Conservation (phyloP, 208 protist species). For the Acanthamoeba sp. region DNA sequence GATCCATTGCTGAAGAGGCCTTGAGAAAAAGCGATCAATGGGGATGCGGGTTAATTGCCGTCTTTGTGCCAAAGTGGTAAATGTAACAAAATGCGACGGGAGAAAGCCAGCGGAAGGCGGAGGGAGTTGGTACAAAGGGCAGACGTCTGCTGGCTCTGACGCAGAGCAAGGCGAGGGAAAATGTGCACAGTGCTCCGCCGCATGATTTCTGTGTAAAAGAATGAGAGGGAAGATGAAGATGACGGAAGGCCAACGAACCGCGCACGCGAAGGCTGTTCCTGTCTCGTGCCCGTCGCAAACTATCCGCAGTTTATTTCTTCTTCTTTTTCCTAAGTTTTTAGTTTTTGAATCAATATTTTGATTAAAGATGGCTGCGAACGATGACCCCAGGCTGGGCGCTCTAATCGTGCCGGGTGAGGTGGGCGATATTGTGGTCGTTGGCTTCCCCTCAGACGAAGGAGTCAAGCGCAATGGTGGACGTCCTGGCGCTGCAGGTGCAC, state of each 20-base stretch:
- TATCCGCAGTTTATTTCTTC: neutral
- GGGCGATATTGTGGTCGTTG: constrained; percentile 89
- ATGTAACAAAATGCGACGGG: neutral
- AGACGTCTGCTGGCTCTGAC: constrained; percentile 34
- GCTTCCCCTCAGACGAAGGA: constrained; percentile 91
- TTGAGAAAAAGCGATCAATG: neutral
- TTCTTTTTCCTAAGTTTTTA: constrained; percentile 3
- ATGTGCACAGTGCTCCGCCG: constrained; percentile 46
- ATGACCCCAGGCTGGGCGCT: constrained; percentile 56
- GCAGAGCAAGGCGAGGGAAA: constrained; percentile 47
- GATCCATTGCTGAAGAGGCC: constrained; percentile 59
- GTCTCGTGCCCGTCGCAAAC: neutral
- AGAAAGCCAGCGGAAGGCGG: no score
- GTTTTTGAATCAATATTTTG: neutral
- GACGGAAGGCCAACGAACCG: neutral
- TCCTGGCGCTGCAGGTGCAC: constrained; percentile 85
- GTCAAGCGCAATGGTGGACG: constrained; percentile 89
- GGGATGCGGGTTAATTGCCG: neutral
- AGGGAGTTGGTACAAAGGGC: neutral
- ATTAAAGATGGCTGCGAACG: neutral
- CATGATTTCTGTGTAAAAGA: constrained; percentile 35
- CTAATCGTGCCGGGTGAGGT: constrained; percentile 73
- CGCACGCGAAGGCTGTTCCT: neutral
- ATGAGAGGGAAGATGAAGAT: neutral
- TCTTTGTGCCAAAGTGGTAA: no score